phyloP scores from a whole-genome alignment of 1,284 basidiomycete species.

The Psilocybe mexicana region DNA sequence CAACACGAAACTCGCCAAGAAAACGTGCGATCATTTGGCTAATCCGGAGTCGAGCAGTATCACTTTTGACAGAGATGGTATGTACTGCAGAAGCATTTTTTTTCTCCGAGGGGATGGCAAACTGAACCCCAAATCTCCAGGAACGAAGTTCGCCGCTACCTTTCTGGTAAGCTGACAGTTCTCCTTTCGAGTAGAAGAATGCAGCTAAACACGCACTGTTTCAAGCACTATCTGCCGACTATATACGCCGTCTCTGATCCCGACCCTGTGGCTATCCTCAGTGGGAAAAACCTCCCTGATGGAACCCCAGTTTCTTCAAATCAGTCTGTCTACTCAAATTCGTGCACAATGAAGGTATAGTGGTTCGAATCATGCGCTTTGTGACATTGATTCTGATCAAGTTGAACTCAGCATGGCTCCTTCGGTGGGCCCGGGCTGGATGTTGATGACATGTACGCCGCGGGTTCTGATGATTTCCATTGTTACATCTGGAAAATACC shows the following conservation, averaged over 20 bases:
- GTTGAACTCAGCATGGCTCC: conserved; percentile 58
- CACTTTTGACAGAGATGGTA: conserved; percentile 64
- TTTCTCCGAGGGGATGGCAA: neutral
- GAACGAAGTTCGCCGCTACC: conserved; percentile 59
- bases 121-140: conserved; percentile 35
- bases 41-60: conserved; percentile 69
- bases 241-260: conserved; percentile 67
- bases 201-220: neutral
- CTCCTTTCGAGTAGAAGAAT: neutral
- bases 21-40: conserved; percentile 38
- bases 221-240: conserved; percentile 65
- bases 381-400: neutral
- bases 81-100: conserved; percentile 12
- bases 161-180: conserved; percentile 52
- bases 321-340: conserved; percentile 64
- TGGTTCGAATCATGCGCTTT: neutral
- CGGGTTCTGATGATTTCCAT: conserved; percentile 81
- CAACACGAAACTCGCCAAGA: conserved; percentile 58
- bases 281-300: conserved; percentile 52
- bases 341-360: conserved; percentile 74
- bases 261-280: conserved; percentile 68
- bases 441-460: conserved; percentile 58
- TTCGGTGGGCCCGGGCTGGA: conserved; percentile 64
- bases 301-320: conserved; percentile 46
- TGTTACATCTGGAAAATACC: conserved; percentile 81